These are phyloP conservation scores for Botryotinia calthae DNA, from an alignment of 2,329 filamentous ascomycete species.

Conservation along the genomic window DNA sequence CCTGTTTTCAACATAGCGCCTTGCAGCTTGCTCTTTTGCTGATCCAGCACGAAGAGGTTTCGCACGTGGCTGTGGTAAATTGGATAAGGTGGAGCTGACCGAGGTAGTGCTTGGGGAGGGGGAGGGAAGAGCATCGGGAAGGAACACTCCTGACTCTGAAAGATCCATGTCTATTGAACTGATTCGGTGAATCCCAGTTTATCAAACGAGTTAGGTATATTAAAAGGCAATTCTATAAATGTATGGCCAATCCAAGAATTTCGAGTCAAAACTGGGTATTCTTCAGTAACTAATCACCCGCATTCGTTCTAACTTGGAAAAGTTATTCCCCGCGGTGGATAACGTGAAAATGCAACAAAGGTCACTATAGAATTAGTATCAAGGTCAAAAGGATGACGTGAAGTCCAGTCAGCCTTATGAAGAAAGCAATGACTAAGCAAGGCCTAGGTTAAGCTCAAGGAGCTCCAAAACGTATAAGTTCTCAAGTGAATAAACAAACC, in stretches of 20 bases:
- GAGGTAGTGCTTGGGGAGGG: constrained; percentile 54
- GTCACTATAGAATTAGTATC: not conserved
- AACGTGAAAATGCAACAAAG: not conserved
- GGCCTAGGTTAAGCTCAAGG: constrained; percentile 1
- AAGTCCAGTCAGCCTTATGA: not conserved
- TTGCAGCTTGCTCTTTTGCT: constrained; percentile 57
- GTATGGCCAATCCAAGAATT: not conserved
- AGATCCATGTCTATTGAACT: constrained; percentile 2
- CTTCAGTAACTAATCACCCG: not conserved
- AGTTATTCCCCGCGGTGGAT: not conserved
- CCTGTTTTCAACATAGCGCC: constrained; percentile 55
- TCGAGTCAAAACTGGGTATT: no score
- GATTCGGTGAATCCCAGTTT: not conserved
- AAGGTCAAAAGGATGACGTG: not conserved
- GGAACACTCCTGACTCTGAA: constrained; percentile 48
- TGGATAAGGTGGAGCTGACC: constrained; percentile 37
- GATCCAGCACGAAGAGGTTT: constrained; percentile 55
- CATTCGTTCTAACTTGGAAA: not conserved
- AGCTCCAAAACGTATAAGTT: not conserved
- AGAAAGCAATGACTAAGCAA: constrained; percentile 4
- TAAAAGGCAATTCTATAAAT: not conserved
- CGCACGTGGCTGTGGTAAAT: constrained; percentile 55
- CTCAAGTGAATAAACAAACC: not conserved
- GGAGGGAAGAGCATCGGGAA: constrained; percentile 49
- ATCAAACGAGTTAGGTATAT: not conserved